These are phyloP conservation scores for Cenchrus americanus DNA, from an alignment of 176 grass and related monocot genomes.

Conservation along the genomic window DNA sequence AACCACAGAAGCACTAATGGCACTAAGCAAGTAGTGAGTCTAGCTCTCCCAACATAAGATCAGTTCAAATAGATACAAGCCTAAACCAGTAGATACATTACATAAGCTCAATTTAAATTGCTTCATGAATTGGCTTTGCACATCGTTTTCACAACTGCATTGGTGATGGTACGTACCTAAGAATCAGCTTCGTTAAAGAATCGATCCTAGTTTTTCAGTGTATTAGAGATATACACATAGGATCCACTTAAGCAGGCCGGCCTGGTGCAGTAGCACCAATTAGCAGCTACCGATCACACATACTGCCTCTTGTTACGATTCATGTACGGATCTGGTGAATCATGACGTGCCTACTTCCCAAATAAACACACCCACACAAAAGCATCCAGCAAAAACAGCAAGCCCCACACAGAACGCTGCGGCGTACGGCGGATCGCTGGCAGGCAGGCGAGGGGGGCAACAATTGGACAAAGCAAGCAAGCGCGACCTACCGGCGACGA, in stretches of 20 bases:
- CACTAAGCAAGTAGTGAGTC: neutral
- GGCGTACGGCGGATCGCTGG: neutral
- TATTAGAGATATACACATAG: neutral
- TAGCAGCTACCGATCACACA: neutral
- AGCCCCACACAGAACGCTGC: neutral
- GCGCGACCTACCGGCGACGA: slow-evolving; percentile 63
- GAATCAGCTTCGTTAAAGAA: neutral
- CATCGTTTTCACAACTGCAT: neutral
- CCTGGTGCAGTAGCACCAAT: neutral
- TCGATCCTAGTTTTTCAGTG: neutral
- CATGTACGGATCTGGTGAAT: slow-evolving; percentile 1
- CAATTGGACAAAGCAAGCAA: neutral
- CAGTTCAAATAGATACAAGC: neutral
- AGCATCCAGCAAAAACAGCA: neutral
- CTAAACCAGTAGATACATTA: neutral
- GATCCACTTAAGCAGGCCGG: neutral
- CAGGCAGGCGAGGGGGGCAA: neutral
- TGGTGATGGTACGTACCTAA: neutral
- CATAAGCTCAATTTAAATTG: neutral
- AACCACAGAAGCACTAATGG: neutral
- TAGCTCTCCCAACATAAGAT: neutral
- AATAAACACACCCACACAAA: neutral
- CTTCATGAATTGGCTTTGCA: neutral
- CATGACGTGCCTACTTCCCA: neutral
- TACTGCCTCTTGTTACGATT: neutral